Conservation (phyloP, 495 filamentous ascomycete genomes). For the Penicillium daleae region DNA sequence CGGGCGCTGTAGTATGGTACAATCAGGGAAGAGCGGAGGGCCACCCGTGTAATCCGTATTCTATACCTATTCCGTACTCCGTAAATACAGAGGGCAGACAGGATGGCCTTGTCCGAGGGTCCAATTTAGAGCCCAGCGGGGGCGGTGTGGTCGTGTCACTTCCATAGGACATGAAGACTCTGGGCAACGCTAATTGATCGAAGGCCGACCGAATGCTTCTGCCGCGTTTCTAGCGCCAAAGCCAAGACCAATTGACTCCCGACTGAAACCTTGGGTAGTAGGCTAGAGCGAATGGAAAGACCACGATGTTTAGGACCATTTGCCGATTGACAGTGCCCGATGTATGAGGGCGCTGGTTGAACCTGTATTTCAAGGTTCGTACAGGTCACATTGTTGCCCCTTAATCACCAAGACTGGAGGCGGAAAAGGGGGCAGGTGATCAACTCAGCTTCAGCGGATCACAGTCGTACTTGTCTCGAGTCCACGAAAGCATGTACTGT, state of each 20-base stretch:
- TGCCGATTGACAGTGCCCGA: constrained; percentile 6
- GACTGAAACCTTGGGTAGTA: constrained; percentile 24
- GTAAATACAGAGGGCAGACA: constrained; percentile 4
- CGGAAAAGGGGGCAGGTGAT: not conserved
- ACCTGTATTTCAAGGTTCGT: not conserved
- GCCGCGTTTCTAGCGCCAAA: constrained; percentile 42
- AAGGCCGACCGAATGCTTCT: constrained; percentile 34
- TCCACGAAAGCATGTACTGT: too few species aligned
- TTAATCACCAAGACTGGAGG: not conserved
- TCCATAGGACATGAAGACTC: constrained; percentile 14
- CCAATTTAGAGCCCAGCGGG: constrained; percentile 17
- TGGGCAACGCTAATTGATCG: constrained; percentile 26
- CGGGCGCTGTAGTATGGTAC: not conserved
- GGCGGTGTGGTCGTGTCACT: constrained; percentile 21
- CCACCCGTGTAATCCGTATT: not conserved
- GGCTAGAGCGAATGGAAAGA: not conserved
- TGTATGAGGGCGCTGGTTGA: not conserved
- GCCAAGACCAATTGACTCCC: constrained; percentile 36
- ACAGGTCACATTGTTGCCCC: constrained; percentile 1
- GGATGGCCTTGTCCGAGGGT: constrained; percentile 8
- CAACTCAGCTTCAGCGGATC: not conserved
- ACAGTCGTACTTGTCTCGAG: too few species aligned
- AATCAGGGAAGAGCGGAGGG: not conserved
- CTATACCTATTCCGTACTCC: not conserved
- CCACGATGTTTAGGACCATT: not conserved